A percentile compares a stretch with the other conserved stretches of the same genome.
phyloP scores from a whole-genome alignment of 2,329 filamentous ascomycete genomes.

The Xylaria sp. region DNA sequence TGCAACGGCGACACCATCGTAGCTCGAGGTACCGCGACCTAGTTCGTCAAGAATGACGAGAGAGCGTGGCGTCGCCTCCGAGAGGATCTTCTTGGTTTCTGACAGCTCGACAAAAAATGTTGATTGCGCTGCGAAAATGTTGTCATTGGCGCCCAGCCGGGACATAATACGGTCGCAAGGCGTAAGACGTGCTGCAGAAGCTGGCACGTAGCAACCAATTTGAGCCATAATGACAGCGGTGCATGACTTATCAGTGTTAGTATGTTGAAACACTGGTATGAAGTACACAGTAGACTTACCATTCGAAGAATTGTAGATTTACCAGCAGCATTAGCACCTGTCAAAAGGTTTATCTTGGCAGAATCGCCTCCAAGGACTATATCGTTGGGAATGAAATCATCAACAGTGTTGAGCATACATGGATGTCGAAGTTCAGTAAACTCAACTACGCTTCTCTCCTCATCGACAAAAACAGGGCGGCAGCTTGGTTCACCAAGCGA shows the following conservation, averaged over 20 bases:
- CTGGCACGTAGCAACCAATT: slow-evolving; percentile 92
- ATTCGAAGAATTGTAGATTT: slow-evolving; percentile 97
- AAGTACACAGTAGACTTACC: slow-evolving; percentile 63
- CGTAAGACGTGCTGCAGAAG: slow-evolving; percentile 81
- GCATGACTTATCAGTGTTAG: slow-evolving; percentile 71
- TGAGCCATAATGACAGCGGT: slow-evolving; percentile 98
- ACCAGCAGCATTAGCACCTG: slow-evolving; percentile 95
- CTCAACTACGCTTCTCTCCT: slow-evolving; percentile 86
- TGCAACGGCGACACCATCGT: slow-evolving; percentile 95
- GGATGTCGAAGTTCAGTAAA: slow-evolving; percentile 94
- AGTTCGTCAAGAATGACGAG: slow-evolving; percentile 97
- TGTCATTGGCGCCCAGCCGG: slow-evolving; percentile 95
- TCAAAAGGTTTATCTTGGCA: slow-evolving; percentile 89
- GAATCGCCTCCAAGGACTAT: slow-evolving; percentile 83
- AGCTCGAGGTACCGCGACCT: slow-evolving; percentile 91
- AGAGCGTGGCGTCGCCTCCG: slow-evolving; percentile 91
- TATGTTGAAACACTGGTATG: not conserved
- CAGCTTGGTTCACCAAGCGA: slow-evolving; percentile 88
- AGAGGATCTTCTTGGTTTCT: slow-evolving; percentile 97
- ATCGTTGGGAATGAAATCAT: slow-evolving; percentile 97
- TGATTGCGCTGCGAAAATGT: slow-evolving; percentile 96
- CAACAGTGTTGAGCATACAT: slow-evolving; percentile 88
- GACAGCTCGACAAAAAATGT: slow-evolving; percentile 98
- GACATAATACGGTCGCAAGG: slow-evolving; percentile 99
- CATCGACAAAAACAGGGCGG: slow-evolving; percentile 85